A percentile compares a stretch with the other conserved stretches of the same genome.
Conservation (phyloP, 176 grass and related monocot species). For the Oryza glaberrima region DNA sequence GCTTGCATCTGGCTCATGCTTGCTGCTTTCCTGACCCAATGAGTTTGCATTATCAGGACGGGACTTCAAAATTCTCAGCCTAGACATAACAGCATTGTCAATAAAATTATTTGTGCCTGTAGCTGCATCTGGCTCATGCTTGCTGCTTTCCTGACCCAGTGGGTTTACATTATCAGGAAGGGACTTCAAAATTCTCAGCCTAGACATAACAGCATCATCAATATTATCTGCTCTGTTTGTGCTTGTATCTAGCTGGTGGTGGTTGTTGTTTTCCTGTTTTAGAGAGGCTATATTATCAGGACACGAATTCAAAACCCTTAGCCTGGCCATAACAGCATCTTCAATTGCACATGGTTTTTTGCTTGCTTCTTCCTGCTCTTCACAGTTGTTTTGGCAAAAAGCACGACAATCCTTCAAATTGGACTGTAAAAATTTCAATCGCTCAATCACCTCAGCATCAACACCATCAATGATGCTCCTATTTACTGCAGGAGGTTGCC, state of each 20-base stretch:
- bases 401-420: constrained; percentile 18
- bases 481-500: constrained; percentile 11
- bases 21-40: constrained; percentile 28
- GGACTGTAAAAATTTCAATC: constrained; percentile 31
- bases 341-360: constrained; percentile 36
- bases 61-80: constrained; percentile 50
- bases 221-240: constrained; percentile 33
- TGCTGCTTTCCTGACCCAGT: constrained; percentile 27
- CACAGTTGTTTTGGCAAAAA: constrained; percentile 1
- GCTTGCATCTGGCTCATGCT: constrained; percentile 18
- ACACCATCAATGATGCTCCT: constrained; percentile 28
- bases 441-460: constrained; percentile 48
- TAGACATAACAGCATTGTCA: constrained; percentile 57
- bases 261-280: constrained; percentile 8
- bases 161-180: constrained; percentile 30
- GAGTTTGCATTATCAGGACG: constrained; percentile 28
- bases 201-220: constrained; percentile 57
- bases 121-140: constrained; percentile 1
- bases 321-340: constrained; percentile 58
- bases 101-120: constrained; percentile 23
- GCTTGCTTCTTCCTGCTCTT: constrained; percentile 39
- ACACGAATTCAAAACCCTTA: constrained; percentile 47
- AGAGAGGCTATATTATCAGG: constrained; percentile 22
- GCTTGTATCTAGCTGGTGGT: constrained; percentile 23
- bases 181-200: constrained; percentile 51